Percentiles rank a stretch among this genome's conserved stretches.
phyloP scores from a whole-genome alignment of 352 stramenopile genomes.

The Phytopythium chamaehyphon region DNA sequence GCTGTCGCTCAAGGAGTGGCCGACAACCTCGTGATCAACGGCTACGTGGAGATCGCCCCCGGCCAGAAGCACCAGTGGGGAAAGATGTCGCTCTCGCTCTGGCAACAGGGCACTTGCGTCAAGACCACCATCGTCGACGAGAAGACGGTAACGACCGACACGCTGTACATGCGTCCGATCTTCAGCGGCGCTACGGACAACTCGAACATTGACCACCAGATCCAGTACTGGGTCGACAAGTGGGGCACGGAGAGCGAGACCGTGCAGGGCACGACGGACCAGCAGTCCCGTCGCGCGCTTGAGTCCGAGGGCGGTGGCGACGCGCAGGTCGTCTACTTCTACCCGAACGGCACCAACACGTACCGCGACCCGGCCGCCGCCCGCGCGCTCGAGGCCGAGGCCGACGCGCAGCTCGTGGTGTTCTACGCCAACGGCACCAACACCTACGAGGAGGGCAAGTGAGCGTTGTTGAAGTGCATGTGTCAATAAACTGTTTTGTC shows the following conservation, averaged over 20 bases:
- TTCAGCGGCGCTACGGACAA: slow-evolving; percentile 43
- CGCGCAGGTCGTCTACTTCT: background rate
- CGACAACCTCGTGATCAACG: slow-evolving; percentile 26
- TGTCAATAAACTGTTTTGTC: no score
- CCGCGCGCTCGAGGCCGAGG: background rate
- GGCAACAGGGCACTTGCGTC: slow-evolving; percentile 41
- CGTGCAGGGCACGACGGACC: slow-evolving; percentile 13
- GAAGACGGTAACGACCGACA: slow-evolving; percentile 29
- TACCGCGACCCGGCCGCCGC: no score
- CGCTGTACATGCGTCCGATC: slow-evolving; percentile 49
- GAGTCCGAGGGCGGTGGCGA: background rate
- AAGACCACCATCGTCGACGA: slow-evolving; percentile 37
- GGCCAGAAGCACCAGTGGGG: slow-evolving; percentile 30
- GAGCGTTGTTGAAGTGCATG: slow-evolving; percentile 18
- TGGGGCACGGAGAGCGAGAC: slow-evolving; percentile 23
- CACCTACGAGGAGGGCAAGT: no score
- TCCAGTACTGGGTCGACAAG: slow-evolving; percentile 50
- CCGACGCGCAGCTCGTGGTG: background rate
- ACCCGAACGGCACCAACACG: background rate
- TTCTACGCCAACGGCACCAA: slow-evolving; percentile 31
- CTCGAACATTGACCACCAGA: slow-evolving; percentile 38
- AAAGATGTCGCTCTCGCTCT: slow-evolving; percentile 42
- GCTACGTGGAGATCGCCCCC: slow-evolving; percentile 26
- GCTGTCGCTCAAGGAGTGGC: slow-evolving; percentile 28
- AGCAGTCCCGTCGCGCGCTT: slow-evolving; percentile 5